A percentile compares a stretch with the other conserved stretches of the same genome.
Evolutionary conservation across 2,329 filamentous ascomycete species (phyloP).

Genomic region (Colletotrichum incanum): DNA sequence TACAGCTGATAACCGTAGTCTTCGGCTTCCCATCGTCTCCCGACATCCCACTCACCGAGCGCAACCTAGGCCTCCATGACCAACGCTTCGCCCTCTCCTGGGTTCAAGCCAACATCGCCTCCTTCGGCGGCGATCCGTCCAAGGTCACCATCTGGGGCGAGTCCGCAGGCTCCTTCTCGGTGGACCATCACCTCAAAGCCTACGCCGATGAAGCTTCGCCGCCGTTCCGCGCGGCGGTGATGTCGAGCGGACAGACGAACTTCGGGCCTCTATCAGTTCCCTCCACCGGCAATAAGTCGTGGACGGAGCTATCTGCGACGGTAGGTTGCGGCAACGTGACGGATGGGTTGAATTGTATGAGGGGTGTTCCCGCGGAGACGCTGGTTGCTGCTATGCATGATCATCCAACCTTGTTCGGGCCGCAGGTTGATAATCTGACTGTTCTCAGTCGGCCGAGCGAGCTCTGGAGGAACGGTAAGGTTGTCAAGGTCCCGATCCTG

Average conservation of each 20-base stretch:
- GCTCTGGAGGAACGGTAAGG: slow-evolving; percentile 45
- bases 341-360: slow-evolving; percentile 46
- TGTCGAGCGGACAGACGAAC: slow-evolving; percentile 51
- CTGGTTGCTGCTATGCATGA: slow-evolving; percentile 44
- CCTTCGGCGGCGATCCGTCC: slow-evolving; percentile 50
- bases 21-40: slow-evolving; percentile 41
- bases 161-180: slow-evolving; percentile 49
- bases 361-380: slow-evolving; percentile 32
- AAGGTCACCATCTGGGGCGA: slow-evolving; percentile 54
- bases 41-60: slow-evolving; percentile 8
- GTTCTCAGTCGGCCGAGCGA: slow-evolving; percentile 40
- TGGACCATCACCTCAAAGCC: slow-evolving; percentile 48
- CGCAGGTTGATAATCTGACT: slow-evolving; percentile 45
- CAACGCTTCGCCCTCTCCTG: slow-evolving; percentile 52
- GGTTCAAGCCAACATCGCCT: slow-evolving; percentile 51
- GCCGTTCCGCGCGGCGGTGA: slow-evolving; percentile 48
- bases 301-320: slow-evolving; percentile 40
- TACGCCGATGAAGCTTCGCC: slow-evolving; percentile 39
- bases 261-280: slow-evolving; percentile 45
- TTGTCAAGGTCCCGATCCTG: slow-evolving; percentile 46
- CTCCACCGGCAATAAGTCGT: slow-evolving; percentile 35
- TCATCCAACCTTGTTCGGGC: slow-evolving; percentile 29
- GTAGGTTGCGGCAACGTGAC: slow-evolving; percentile 43
- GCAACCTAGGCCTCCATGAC: slow-evolving; percentile 49
- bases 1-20: slow-evolving; percentile 39